Evolutionary conservation across 305 asterid genomes (phyloP).

Genomic region (Coffea humblotiana): DNA sequence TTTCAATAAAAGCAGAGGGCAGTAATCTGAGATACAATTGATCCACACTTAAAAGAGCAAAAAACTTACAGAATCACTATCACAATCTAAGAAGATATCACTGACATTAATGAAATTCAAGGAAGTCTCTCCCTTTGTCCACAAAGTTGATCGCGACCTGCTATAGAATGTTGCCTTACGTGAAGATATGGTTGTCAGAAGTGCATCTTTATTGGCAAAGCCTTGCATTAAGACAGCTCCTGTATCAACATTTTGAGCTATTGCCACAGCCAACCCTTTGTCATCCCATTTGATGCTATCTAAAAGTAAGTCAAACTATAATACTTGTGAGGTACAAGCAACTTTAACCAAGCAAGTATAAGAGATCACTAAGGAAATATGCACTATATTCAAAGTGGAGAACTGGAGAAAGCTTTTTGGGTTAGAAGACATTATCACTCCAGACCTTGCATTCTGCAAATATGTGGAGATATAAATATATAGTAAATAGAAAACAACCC

Average conservation of each 20-base stretch:
- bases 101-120: constrained; percentile 78
- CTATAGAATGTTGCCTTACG: constrained; percentile 85
- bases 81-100: constrained; percentile 84
- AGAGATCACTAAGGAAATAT: neutral
- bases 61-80: constrained; percentile 77
- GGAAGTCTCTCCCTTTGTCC: constrained; percentile 98
- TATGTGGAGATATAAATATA: neutral
- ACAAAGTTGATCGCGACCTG: constrained; percentile 77
- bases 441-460: neutral
- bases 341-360: neutral
- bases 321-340: constrained; percentile 32
- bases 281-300: constrained; percentile 93
- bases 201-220: constrained; percentile 74
- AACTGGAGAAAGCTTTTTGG: neutral
- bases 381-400: neutral
- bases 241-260: constrained; percentile 87
- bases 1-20: neutral
- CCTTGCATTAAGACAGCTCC: constrained; percentile 96
- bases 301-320: constrained; percentile 69
- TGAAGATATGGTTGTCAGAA: constrained; percentile 60
- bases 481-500: no score
- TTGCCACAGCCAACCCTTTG: constrained; percentile 91
- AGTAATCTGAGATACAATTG: neutral
- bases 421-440: neutral
- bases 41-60: neutral